These are phyloP conservation scores for Ilyonectria robusta DNA, from an alignment of 2,329 filamentous ascomycete genomes.

Conservation along the genomic window DNA sequence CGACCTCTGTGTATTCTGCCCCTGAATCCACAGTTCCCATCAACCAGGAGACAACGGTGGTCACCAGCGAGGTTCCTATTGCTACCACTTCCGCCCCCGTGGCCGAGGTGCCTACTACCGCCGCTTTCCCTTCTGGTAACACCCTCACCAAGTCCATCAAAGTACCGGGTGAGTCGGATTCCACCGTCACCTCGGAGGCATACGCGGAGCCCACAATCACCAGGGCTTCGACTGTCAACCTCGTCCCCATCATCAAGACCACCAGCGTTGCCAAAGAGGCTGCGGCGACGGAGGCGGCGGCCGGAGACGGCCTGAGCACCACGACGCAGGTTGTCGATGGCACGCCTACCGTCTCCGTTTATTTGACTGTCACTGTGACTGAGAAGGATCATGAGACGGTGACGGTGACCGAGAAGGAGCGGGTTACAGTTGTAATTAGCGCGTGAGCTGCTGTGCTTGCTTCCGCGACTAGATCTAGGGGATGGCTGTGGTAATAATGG, in stretches of 20 bases:
- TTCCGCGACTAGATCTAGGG: not conserved
- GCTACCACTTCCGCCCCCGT: constrained; percentile 28
- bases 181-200: constrained; percentile 24
- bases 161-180: constrained; percentile 34
- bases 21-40: constrained; percentile 2
- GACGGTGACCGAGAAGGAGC: constrained; percentile 48
- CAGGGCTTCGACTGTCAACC: constrained; percentile 44
- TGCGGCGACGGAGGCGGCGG: constrained; percentile 24
- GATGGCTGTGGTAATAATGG: constrained; percentile 19
- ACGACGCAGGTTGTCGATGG: constrained; percentile 49
- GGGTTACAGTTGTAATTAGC: constrained; percentile 51
- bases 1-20: not conserved
- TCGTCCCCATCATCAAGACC: constrained; percentile 47
- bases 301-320: constrained; percentile 33
- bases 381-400: constrained; percentile 46
- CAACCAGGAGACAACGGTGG: not conserved
- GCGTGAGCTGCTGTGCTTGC: constrained; percentile 31
- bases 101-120: constrained; percentile 26
- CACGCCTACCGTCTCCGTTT: constrained; percentile 54
- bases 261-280: constrained; percentile 22
- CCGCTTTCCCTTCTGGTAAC: constrained; percentile 32
- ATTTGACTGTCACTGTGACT: constrained; percentile 56
- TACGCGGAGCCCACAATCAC: constrained; percentile 12
- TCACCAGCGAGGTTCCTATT: constrained; percentile 23
- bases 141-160: constrained; percentile 49